Evolutionary conservation across 2,329 filamentous ascomycete genomes (phyloP).

Genomic region (Proliferodiscus dingleyae): DNA sequence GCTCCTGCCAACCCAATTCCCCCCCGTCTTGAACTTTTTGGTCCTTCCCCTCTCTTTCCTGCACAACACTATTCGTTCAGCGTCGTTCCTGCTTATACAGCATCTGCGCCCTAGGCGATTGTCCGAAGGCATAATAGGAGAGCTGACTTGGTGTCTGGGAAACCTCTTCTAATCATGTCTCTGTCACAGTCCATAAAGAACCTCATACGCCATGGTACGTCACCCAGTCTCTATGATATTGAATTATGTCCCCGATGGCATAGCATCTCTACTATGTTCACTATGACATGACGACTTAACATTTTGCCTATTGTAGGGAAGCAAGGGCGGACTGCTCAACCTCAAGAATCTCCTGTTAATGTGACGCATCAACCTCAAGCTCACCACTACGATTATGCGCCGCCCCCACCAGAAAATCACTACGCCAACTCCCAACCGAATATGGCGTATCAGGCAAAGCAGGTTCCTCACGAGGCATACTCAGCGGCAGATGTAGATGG

Average conservation of each 20-base stretch:
- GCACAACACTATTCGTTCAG: no score
- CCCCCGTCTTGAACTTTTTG: no score
- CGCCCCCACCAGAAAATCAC: conserved; percentile 46
- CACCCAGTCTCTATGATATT: conserved; percentile 3
- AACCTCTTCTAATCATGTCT: conserved; percentile 44
- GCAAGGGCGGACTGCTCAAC: conserved; percentile 70
- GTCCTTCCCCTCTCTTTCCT: no score
- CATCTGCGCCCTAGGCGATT: no score
- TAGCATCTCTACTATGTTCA: conserved; percentile 4
- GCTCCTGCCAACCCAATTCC: no score
- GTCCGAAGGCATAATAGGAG: no score
- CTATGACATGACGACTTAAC: conserved; percentile 29
- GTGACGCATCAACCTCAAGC: conserved; percentile 49
- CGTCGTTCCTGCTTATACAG: no score
- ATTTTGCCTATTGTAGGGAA: conserved; percentile 53
- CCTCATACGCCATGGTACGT: conserved; percentile 84
- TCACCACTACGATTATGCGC: conserved; percentile 44
- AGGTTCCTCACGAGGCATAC: conserved; percentile 51
- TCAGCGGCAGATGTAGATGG: conserved; percentile 55
- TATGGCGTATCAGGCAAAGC: conserved; percentile 50
- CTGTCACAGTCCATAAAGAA: conserved; percentile 96
- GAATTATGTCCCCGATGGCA: conserved; percentile 2
- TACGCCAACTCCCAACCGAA: conserved; percentile 55
- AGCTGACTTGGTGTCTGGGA: neutral
- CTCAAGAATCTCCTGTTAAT: conserved; percentile 52